These are phyloP conservation scores for Exophiala spinifera DNA, from an alignment of 2,329 filamentous ascomycete genomes.

Conservation along the genomic window DNA sequence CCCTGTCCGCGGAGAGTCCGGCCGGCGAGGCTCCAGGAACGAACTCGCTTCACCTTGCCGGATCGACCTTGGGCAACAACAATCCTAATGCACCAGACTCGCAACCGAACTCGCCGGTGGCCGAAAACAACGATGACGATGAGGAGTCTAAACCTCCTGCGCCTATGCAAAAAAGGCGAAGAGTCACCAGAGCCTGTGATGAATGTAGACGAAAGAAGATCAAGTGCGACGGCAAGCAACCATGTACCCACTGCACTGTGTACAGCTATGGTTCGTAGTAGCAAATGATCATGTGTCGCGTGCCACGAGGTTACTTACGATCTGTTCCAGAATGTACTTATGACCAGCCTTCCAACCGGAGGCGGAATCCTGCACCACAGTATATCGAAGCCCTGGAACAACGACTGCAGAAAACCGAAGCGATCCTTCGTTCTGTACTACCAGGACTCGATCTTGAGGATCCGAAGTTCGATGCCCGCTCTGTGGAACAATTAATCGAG, in stretches of 20 bases:
- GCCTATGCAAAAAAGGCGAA: slow-evolving; percentile 70
- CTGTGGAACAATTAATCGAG: slow-evolving; percentile 63
- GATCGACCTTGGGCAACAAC: slow-evolving; percentile 1
- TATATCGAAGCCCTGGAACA: slow-evolving; percentile 88
- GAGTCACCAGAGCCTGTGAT: slow-evolving; percentile 78
- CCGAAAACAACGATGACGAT: slow-evolving; percentile 15
- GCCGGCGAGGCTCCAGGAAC: slow-evolving; percentile 12
- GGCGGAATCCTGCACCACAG: slow-evolving; percentile 85
- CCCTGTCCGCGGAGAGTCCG: slow-evolving; percentile 13
- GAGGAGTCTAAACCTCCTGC: slow-evolving; percentile 32
- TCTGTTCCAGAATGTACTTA: slow-evolving; percentile 75
- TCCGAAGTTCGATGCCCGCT: slow-evolving; percentile 72
- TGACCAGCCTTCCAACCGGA: slow-evolving; percentile 87
- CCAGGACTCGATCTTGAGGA: slow-evolving; percentile 84
- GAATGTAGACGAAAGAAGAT: slow-evolving; percentile 84
- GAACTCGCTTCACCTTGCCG: neutral
- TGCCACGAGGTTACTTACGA: slow-evolving; percentile 5
- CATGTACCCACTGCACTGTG: slow-evolving; percentile 92
- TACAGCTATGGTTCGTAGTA: slow-evolving; percentile 84
- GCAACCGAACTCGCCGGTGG: slow-evolving; percentile 17
- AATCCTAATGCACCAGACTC: slow-evolving; percentile 10
- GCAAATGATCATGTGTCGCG: too few relatives aligned
- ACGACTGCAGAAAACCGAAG: slow-evolving; percentile 77
- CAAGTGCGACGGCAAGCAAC: slow-evolving; percentile 68
- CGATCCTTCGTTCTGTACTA: slow-evolving; percentile 72